These are phyloP conservation scores for Fusarium temperatum DNA, from an alignment of 2,329 filamentous ascomycete species.

Conservation along the genomic window DNA sequence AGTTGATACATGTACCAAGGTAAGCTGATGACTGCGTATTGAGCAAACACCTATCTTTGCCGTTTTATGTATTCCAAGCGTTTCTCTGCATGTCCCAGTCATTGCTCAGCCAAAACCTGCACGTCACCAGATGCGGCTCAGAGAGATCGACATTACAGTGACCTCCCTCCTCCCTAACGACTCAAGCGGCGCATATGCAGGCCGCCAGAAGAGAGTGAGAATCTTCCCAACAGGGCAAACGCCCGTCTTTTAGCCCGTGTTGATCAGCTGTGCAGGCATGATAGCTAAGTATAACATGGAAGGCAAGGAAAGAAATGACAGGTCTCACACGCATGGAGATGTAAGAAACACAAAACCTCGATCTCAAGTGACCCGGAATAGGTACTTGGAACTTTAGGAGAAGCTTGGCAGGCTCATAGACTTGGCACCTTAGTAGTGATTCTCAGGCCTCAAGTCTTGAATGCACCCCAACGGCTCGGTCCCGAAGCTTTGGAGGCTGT, in stretches of 20 bases:
- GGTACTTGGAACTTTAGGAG: background rate
- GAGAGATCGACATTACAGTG: constrained; percentile 11
- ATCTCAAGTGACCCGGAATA: background rate
- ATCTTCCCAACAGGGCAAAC: background rate
- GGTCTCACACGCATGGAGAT: background rate
- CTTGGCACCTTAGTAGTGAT: background rate
- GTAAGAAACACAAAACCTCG: background rate
- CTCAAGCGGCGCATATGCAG: constrained; percentile 20
- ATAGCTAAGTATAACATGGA: background rate
- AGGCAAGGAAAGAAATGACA: background rate
- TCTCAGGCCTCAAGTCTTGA: background rate
- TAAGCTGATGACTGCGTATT: background rate
- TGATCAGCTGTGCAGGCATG: constrained; percentile 19
- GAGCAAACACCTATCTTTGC: background rate
- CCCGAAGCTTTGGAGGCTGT: background rate
- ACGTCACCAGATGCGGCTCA: constrained; percentile 26
- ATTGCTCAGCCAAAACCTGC: background rate
- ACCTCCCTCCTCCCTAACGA: background rate
- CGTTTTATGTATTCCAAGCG: background rate
- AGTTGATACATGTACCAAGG: background rate
- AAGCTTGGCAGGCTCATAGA: background rate
- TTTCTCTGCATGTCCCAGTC: background rate
- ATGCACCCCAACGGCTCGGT: background rate
- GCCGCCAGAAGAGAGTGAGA: constrained; percentile 8
- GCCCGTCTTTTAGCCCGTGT: background rate